Base-by-base conservation (phyloP, 208 protist species). In the Leishmania martiniquensis region DNA sequence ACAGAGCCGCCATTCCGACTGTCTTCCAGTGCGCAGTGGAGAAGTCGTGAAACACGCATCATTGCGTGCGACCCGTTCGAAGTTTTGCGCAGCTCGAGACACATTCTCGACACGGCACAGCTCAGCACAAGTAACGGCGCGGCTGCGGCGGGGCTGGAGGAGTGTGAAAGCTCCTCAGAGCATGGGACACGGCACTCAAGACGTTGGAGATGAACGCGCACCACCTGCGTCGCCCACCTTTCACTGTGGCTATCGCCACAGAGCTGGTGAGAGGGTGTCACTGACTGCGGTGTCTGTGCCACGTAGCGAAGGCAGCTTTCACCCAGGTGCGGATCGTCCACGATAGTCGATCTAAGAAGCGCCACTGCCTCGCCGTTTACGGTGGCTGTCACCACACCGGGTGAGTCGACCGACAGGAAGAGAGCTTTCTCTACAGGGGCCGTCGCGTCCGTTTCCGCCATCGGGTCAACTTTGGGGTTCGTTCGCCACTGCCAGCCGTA, bases 21-120 rank as follows among this genome's bases (percentile, higher is more conserved):
- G 5, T 84, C 75, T 6, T 51, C 45, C 57, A 84, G 63, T 13
- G 69, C 60, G 70, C 80, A 75, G 80, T 62, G 67, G 42, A 73
- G 25, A 39, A 84, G 80, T 9, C 34, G 67, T 0, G 69, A 60
- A 12, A 84, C 62, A 17, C 67, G 73, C 51, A 84, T 42, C 70
- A 52, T 54, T 1, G 66, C 73, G n/a, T n/a, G 13, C 52, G 57
- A 70, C 47, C 13, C 52, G 13, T 44, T 45, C n/a, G 5, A 12
- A 29, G 72, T 49, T 4, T 45, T 75, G 20, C 68, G 29, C 51
- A 72, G 6, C 7, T 73, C 59, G 13, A 69, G 13, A 42, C 45
- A 10, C 32, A 79, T 71, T 5, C 20, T 45, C 20, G 62, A 80
- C 37, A 6, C 34, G 25, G 51, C 22, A 39, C 67, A 49, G 49